Percentiles rank a stretch among this genome's conserved stretches.
Conservation (phyloP, 2,329 filamentous ascomycete species). For the Chaetomiaceae sp. region DNA sequence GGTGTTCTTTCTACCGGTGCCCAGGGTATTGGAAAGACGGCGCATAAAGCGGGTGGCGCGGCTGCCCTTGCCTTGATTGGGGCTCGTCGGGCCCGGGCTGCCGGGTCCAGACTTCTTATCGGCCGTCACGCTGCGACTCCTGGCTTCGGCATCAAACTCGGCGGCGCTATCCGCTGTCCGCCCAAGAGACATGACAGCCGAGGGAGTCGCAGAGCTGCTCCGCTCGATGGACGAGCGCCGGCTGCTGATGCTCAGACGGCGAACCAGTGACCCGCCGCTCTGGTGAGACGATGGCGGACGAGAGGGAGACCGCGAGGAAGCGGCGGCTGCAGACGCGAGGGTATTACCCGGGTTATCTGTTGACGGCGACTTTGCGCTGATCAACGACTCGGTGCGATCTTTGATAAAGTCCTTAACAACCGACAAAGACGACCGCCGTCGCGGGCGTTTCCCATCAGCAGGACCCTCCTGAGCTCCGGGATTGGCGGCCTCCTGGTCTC, state of each 20-base stretch:
- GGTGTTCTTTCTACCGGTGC: constrained; percentile 40
- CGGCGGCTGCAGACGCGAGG: constrained; percentile 18
- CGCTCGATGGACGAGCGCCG: constrained; percentile 47
- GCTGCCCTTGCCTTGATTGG: constrained; percentile 40
- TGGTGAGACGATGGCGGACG: constrained; percentile 43
- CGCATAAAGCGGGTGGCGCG: constrained; percentile 54
- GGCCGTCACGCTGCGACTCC: constrained; percentile 28
- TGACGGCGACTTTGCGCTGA: constrained; percentile 38
- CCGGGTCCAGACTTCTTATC: constrained; percentile 18
- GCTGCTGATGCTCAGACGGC: constrained; percentile 60
- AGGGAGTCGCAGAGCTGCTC: constrained; percentile 34
- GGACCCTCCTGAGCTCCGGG: constrained; percentile 29
- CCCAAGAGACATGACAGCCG: constrained; percentile 34
- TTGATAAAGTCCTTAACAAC: constrained; percentile 57
- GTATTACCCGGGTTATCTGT: constrained; percentile 35
- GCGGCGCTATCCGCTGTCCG: constrained; percentile 39
- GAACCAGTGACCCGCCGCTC: constrained; percentile 47
- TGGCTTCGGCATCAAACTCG: constrained; percentile 42
- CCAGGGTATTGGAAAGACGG: constrained; percentile 49
- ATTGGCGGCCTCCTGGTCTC: constrained; percentile 24
- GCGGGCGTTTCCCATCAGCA: constrained; percentile 23
- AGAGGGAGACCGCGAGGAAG: constrained; percentile 37
- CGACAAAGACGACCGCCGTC: constrained; percentile 53
- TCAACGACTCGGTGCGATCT: constrained; percentile 47
- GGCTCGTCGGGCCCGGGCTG: constrained; percentile 22